phyloP scores from a whole-genome alignment of 371 early-diverging fungal genomes.

The Mortierella sp. region DNA sequence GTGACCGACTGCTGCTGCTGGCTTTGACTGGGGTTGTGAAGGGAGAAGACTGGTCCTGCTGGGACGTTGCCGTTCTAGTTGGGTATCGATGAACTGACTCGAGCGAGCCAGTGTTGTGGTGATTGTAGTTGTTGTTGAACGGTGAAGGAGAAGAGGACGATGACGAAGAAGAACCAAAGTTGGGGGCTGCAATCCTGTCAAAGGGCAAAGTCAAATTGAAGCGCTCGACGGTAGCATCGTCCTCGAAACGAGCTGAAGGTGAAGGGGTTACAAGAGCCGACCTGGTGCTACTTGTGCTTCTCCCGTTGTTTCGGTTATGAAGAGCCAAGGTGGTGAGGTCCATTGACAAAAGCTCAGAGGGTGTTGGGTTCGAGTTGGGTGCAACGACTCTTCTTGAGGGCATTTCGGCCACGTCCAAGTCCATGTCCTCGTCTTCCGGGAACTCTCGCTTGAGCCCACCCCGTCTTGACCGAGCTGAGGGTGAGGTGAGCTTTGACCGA shows the following conservation, averaged over 20 bases:
- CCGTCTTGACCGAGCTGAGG: slow-evolving; percentile 10
- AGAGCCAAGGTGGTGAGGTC: slow-evolving; percentile 39
- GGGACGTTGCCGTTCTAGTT: slow-evolving; percentile 6
- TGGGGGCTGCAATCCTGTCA: slow-evolving; percentile 10
- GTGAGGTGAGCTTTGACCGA: slow-evolving; percentile 10
- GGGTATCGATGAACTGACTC: slow-evolving; percentile 40
- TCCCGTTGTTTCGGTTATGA: not conserved
- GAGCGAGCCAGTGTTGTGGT: not conserved
- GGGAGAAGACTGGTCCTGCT: not conserved
- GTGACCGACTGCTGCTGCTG: not conserved
- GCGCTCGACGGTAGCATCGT: slow-evolving; percentile 14
- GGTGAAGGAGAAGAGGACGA: not conserved
- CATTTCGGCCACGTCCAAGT: slow-evolving; percentile 10
- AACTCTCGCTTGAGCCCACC: slow-evolving; percentile 24
- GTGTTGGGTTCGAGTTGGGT: slow-evolving; percentile 25
- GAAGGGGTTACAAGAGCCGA: not conserved
- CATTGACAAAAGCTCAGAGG: slow-evolving; percentile 46
- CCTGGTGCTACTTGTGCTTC: not conserved
- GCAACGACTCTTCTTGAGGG: slow-evolving; percentile 4
- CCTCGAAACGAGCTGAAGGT: slow-evolving; percentile 32
- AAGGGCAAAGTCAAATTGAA: slow-evolving; percentile 28
- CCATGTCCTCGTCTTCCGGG: slow-evolving; percentile 10
- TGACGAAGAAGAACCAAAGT: not conserved
- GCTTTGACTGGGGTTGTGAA: slow-evolving; percentile 20
- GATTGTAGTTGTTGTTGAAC: slow-evolving; percentile 3